Conservation (phyloP, 495 filamentous ascomycete species). For the Penicillium cosmopolitanum region DNA sequence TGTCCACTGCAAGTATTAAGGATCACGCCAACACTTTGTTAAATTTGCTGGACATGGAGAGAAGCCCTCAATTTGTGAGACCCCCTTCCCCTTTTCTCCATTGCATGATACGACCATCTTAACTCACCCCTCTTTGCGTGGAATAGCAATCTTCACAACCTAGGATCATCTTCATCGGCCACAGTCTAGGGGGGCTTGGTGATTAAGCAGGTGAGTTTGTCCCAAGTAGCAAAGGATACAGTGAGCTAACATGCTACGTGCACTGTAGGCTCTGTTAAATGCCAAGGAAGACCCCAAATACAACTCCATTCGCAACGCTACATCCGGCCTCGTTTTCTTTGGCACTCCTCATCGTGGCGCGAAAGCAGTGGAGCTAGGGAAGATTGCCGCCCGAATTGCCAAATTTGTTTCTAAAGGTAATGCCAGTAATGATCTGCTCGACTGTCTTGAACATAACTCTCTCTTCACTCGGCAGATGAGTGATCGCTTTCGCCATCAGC, state of each 20-base stretch:
- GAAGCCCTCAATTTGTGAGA: slow-evolving; percentile 30
- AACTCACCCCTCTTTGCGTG: background rate
- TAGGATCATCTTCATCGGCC: slow-evolving; percentile 50
- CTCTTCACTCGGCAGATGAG: slow-evolving; percentile 46
- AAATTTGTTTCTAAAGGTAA: slow-evolving; percentile 39
- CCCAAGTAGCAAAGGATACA: no score
- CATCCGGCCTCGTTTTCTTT: slow-evolving; percentile 50
- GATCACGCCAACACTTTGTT: slow-evolving; percentile 44
- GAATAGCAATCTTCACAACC: slow-evolving; percentile 26
- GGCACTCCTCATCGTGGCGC: slow-evolving; percentile 50
- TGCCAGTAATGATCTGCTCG: slow-evolving; percentile 40
- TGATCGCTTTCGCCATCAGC: slow-evolving; percentile 39
- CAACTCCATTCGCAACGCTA: slow-evolving; percentile 41
- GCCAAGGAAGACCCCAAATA: slow-evolving; percentile 47
- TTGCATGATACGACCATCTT: background rate
- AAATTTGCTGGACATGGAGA: slow-evolving; percentile 42
- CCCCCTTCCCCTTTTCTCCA: background rate
- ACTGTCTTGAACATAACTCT: slow-evolving; percentile 44
- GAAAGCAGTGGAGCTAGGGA: slow-evolving; percentile 42
- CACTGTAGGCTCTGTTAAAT: slow-evolving; percentile 43
- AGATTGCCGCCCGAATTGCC: slow-evolving; percentile 42
- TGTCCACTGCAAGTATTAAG: slow-evolving; percentile 44
- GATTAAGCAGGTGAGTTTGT: slow-evolving; percentile 44
- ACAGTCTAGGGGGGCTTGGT: slow-evolving; percentile 52
- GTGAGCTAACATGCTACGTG: background rate